Evolutionary conservation across 371 early-diverging fungal species (phyloP).

Genomic region (Umbelopsis sp.): DNA sequence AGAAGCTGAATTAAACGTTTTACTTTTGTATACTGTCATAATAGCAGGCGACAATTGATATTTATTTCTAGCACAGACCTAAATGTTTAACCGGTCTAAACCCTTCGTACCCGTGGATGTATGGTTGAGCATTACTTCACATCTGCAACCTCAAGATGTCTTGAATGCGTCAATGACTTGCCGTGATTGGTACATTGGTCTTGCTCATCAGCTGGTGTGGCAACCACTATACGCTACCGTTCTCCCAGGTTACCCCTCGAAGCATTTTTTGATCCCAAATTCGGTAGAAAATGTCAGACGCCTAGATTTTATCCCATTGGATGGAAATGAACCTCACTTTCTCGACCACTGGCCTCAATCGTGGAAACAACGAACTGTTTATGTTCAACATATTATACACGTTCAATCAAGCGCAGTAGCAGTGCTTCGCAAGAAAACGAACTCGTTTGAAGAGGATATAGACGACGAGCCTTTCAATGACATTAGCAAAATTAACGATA

Average conservation of each 20-base stretch:
- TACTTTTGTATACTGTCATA: too few species aligned
- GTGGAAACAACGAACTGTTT: background rate
- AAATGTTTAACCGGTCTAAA: too few species aligned
- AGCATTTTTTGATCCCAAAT: background rate
- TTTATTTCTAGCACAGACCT: too few species aligned
- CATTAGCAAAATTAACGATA: background rate
- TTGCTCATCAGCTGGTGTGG: background rate
- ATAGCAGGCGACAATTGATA: too few species aligned
- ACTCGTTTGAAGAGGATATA: background rate
- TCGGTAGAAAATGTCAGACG: background rate
- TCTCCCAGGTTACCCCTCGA: background rate
- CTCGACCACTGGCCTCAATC: background rate
- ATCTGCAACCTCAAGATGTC: background rate
- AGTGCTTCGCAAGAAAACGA: background rate
- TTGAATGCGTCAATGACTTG: background rate
- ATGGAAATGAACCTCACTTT: background rate
- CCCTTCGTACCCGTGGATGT: background rate
- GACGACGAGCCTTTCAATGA: background rate
- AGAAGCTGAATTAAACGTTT: too few species aligned
- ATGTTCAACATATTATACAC: background rate
- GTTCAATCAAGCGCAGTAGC: background rate
- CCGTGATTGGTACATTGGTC: background rate
- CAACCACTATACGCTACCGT: background rate
- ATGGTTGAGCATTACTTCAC: background rate
- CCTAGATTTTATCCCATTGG: background rate